Evolutionary conservation across 2,329 filamentous ascomycete genomes (phyloP), one percentile per base, ranked within the genome.

Genomic region (Cercospora zeina): DNA sequence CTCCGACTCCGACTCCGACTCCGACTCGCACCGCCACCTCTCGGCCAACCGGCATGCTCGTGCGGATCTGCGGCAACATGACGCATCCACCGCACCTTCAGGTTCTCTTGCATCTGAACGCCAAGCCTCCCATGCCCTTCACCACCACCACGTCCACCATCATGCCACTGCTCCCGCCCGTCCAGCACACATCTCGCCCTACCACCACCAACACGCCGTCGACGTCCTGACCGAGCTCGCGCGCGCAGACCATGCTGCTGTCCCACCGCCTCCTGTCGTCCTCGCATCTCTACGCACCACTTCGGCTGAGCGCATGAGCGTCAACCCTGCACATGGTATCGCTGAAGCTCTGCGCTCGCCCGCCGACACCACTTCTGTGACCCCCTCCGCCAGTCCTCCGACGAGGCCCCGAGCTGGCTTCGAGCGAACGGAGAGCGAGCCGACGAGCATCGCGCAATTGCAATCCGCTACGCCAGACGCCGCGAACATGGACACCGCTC

Each of bases 261-360:
- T 21, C 47, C 16, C 10, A 31, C 47, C 24, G 47, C 6, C 5
- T 33, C 42, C 53, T 53, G 19, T 36, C 53, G 50, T 54, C 27
- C 36, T 64, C 54, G 13, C 42, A 45, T 54, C 59, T 53, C 33
- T 27, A 16, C 61, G 49, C 30, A 53, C 60, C 39, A 50, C 45
- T 19, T 59, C 55, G 19, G 42, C 59, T 49, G 57, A 62, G 45
- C 58, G 62, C 61, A 65, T 64, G 61, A 64, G 62, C 58, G 54
- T 65, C 45, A 72, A 72, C 53, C 70, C 70, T 34, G 67, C 62
- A 10, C 64, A 62, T 36, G 66, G 65, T 42, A 64, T 63, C 30
- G 62, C 65, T 16, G 65, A 58, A 37, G 61, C 59, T 50, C 62
- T 71, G 30, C 47, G 62, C 30, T 37, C 54, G 6, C 14, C 47